Conservation (phyloP, 768 basidiomycete genomes). For the Boletellus emodensis region DNA sequence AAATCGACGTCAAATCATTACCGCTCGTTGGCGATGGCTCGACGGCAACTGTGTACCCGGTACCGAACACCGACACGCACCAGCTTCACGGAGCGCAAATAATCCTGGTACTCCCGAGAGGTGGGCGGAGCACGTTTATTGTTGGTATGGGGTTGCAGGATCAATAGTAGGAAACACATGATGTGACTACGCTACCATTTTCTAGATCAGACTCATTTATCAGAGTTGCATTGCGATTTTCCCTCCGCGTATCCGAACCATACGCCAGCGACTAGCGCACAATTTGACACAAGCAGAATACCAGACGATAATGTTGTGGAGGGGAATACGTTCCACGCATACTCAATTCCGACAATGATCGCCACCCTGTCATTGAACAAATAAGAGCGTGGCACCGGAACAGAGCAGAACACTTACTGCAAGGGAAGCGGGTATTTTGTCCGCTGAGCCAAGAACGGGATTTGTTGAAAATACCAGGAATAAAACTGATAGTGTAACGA, state of each 20-base stretch:
- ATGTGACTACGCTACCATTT: background rate
- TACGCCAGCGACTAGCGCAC: constrained; percentile 49
- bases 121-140: constrained; percentile 77
- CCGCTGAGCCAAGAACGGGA: constrained; percentile 80
- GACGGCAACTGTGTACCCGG: constrained; percentile 37
- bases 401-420: constrained; percentile 45
- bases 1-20: constrained; percentile 60
- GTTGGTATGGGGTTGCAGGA: constrained; percentile 58
- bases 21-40: constrained; percentile 50
- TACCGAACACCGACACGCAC: constrained; percentile 73
- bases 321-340: constrained; percentile 86
- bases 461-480: constrained; percentile 91
- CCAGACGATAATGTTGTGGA: constrained; percentile 67
- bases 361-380: constrained; percentile 42
- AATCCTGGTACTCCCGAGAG: constrained; percentile 77
- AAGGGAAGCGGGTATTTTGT: constrained; percentile 58
- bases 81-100: constrained; percentile 83
- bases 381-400: background rate
- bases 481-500: constrained; percentile 99
- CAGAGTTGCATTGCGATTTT: constrained; percentile 8
- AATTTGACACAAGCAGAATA: constrained; percentile 50
- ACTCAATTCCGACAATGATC: constrained; percentile 65
- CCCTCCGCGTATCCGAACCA: constrained; percentile 49
- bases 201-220: background rate
- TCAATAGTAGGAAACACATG: constrained; percentile 8